phyloP scores from a whole-genome alignment of 345 rosid species.

The Linum tenue region DNA sequence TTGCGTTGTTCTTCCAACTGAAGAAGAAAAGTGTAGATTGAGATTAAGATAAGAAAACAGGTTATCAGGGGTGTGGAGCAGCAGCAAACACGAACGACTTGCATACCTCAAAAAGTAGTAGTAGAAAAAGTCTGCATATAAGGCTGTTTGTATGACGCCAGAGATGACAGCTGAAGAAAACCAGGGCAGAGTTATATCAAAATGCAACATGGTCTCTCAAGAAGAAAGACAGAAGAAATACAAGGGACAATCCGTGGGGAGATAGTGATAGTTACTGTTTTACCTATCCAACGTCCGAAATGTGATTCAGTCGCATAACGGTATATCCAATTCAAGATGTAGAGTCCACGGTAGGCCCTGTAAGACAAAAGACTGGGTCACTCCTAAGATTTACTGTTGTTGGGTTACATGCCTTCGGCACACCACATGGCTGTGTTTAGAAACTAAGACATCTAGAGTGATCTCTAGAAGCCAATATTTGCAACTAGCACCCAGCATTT shows the following conservation, averaged over 20 bases:
- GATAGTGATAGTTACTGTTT: slow-evolving; percentile 80
- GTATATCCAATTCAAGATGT: slow-evolving; percentile 31
- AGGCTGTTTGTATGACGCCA: slow-evolving; percentile 77
- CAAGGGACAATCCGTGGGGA: slow-evolving; percentile 19
- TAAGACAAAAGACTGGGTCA: slow-evolving; percentile 7
- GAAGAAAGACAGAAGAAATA: not conserved
- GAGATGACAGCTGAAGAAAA: slow-evolving; percentile 62
- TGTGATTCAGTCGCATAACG: slow-evolving; percentile 7
- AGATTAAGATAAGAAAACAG: not conserved
- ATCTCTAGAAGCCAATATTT: not conserved
- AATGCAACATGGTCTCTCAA: not conserved
- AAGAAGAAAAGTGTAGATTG: not conserved
- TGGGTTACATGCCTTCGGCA: not conserved
- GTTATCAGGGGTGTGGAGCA: not conserved
- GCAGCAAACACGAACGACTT: not conserved
- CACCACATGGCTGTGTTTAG: not conserved
- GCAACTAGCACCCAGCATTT: not conserved
- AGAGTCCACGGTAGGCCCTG: slow-evolving; percentile 84
- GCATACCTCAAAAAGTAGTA: slow-evolving; percentile 75
- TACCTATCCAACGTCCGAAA: slow-evolving; percentile 7
- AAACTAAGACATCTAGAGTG: not conserved
- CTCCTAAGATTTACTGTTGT: not conserved
- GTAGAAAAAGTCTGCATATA: slow-evolving; percentile 90
- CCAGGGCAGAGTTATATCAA: slow-evolving; percentile 6
- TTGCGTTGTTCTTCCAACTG: slow-evolving; percentile 92